Conservation (phyloP, 192 early-diverging fungal species). For the Backusella tuberculispora region DNA sequence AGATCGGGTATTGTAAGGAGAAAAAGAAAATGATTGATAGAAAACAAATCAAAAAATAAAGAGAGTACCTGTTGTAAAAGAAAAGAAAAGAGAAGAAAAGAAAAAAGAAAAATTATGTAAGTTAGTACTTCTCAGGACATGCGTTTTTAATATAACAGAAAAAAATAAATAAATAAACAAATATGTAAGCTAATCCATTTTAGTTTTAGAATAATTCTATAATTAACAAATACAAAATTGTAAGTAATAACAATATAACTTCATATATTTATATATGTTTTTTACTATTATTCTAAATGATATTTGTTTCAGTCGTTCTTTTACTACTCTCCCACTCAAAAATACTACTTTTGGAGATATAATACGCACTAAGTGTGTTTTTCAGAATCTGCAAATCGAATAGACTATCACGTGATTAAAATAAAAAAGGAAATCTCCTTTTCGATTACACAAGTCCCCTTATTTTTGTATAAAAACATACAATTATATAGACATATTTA, state of each 20-base stretch:
- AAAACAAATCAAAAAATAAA: too few relatives aligned
- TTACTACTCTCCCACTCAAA: neutral
- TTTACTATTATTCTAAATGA: too few relatives aligned
- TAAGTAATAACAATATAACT: too few relatives aligned
- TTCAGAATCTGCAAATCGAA: neutral
- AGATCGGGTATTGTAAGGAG: too few relatives aligned
- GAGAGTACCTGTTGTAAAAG: too few relatives aligned
- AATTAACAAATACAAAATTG: neutral
- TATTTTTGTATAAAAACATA: neutral
- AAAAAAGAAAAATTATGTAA: too few relatives aligned
- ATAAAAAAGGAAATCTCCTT: neutral
- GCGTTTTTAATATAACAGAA: constrained; percentile 1
- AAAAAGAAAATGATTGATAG: too few relatives aligned
- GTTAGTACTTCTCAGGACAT: neutral
- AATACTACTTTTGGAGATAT: neutral
- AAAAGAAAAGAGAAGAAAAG: too few relatives aligned
- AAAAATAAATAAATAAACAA: neutral
- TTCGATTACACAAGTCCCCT: neutral
- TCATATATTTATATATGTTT: too few relatives aligned
- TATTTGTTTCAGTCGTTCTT: too few relatives aligned
- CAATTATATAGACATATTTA: neutral
- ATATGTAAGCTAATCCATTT: neutral
- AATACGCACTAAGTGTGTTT: neutral
- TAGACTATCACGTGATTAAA: neutral
- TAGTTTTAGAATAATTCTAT: neutral